A percentile compares a stretch with the other conserved stretches of the same genome.
These are phyloP conservation scores for Pisolithus sp. DNA, from an alignment of 768 basidiomycete species.

Conservation along the genomic window DNA sequence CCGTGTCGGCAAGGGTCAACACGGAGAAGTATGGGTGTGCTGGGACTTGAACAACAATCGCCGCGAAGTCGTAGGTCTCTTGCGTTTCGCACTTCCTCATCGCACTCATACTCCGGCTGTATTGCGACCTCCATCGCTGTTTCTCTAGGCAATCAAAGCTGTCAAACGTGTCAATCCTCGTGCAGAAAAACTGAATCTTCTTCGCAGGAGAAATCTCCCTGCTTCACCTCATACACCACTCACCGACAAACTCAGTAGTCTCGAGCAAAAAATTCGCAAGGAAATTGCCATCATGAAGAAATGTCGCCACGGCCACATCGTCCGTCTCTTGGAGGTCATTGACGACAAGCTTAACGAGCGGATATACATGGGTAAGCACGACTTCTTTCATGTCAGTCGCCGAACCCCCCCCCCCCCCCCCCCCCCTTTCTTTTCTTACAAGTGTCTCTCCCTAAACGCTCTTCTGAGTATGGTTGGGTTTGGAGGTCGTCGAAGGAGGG, in stretches of 20 bases:
- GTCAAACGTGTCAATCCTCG: constrained; percentile 68
- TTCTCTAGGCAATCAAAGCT: constrained; percentile 67
- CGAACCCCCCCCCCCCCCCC: constrained; percentile 17
- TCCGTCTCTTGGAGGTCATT: constrained; percentile 87
- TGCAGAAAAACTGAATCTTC: constrained; percentile 54
- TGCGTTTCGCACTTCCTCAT: constrained; percentile 2
- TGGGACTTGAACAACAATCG: constrained; percentile 42
- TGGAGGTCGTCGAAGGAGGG: constrained; percentile 17
- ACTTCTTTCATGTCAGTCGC: constrained; percentile 7
- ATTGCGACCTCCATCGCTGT: constrained; percentile 1
- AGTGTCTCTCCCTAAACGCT: constrained; percentile 24
- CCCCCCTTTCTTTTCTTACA: constrained; percentile 18
- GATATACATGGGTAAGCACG: constrained; percentile 84
- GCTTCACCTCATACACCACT: constrained; percentile 44
- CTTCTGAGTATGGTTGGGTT: constrained; percentile 18
- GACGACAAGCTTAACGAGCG: constrained; percentile 84
- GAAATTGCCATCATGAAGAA: constrained; percentile 99
- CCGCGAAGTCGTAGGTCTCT: constrained; percentile 40
- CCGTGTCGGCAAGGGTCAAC: constrained; percentile 81
- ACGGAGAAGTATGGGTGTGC: constrained; percentile 83
- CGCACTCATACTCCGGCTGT: background rate
- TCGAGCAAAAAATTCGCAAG: constrained; percentile 78
- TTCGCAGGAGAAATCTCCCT: constrained; percentile 43
- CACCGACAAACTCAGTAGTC: constrained; percentile 62
- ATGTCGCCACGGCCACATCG: constrained; percentile 83